Conservation (phyloP, 371 early-diverging fungal genomes). For the Mucor lusitanicus region DNA sequence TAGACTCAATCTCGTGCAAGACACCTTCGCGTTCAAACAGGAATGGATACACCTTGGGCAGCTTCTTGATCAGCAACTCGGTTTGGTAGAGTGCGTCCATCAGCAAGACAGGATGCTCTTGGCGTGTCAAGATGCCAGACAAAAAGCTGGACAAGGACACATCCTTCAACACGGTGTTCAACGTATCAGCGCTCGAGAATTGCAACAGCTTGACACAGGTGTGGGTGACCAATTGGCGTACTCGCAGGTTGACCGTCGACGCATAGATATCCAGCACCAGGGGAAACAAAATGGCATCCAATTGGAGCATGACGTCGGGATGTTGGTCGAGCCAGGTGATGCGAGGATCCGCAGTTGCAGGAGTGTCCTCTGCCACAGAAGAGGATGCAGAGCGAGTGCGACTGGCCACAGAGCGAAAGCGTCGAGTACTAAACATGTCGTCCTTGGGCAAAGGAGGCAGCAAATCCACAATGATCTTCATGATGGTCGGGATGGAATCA, state of each 20-base stretch:
- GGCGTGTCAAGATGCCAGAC: slow-evolving; percentile 60
- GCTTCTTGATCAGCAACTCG: slow-evolving; percentile 56
- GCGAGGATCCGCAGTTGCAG: slow-evolving; percentile 32
- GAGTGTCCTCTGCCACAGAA: not conserved
- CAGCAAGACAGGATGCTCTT: slow-evolving; percentile 57
- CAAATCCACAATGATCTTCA: slow-evolving; percentile 54
- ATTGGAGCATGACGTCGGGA: slow-evolving; percentile 34
- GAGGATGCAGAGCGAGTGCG: slow-evolving; percentile 21
- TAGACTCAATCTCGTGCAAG: slow-evolving; percentile 53
- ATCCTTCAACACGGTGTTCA: slow-evolving; percentile 42
- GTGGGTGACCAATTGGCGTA: slow-evolving; percentile 59
- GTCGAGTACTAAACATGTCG: slow-evolving; percentile 38
- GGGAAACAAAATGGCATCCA: slow-evolving; percentile 54
- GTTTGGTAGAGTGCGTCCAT: slow-evolving; percentile 60
- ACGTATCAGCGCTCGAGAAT: slow-evolving; percentile 36
- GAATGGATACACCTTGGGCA: slow-evolving; percentile 54
- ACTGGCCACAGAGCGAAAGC: slow-evolving; percentile 30
- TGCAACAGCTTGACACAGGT: slow-evolving; percentile 58
- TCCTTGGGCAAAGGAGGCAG: slow-evolving; percentile 71
- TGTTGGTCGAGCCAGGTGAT: slow-evolving; percentile 43
- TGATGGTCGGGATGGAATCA: slow-evolving; percentile 39
- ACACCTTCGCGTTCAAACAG: slow-evolving; percentile 71
- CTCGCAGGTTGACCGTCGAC: slow-evolving; percentile 57
- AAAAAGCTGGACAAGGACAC: slow-evolving; percentile 61
- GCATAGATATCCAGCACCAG: slow-evolving; percentile 59